Evolutionary conservation across 2,329 filamentous ascomycete genomes (phyloP), one percentile per base, ranked within the genome.

Genomic region (Hymenoscyphus infarciens): DNA sequence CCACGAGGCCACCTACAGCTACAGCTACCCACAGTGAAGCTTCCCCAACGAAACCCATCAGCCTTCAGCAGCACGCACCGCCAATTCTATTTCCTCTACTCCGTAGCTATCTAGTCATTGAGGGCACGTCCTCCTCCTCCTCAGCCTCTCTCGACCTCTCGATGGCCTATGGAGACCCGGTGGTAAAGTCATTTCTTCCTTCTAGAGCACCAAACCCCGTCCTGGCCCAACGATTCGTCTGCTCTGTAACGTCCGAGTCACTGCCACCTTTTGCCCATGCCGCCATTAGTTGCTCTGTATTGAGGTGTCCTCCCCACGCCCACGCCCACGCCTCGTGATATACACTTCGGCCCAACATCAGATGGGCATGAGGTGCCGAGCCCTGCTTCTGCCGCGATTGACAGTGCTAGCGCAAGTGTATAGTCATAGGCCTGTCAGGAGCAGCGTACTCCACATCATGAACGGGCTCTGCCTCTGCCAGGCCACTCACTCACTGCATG

Each of bases 181-280:
- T 56, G 33, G 19, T 25, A 38, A 38, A 42, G 56, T 38, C 38
- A 33, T 16, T 39, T 38, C n/a, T 57, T 57, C 33, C 56, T 38
- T 25, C 22, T 49, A 19, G 42, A 49, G 10, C n/a, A 22, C 54
- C 8, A n/a, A 38, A 27, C 49, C 57, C 33, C 54, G 59, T 27
- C 27, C 13, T 55, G 59, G 49, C 39, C 35, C 53, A 61, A 45
- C 64, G 52, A 66, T 64, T 64, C 63, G 60, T 64, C 60, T 62
- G 64, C 19, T 57, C 11, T 11, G 42, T 53, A 52, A 13, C 52
- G 35, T 33, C 55, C 53, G 31, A 33, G 22, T n/a, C 57, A 62
- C 56, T 62, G 64, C 61, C 65, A 63, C 61, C 61, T 62, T 63
- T 55, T 49, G n/a, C 63, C 59, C 57, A 38, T 62, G 49, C 55